These are phyloP conservation scores for Blastobotrys americana DNA, from an alignment of 805 yeast species.

Conservation along the genomic window DNA sequence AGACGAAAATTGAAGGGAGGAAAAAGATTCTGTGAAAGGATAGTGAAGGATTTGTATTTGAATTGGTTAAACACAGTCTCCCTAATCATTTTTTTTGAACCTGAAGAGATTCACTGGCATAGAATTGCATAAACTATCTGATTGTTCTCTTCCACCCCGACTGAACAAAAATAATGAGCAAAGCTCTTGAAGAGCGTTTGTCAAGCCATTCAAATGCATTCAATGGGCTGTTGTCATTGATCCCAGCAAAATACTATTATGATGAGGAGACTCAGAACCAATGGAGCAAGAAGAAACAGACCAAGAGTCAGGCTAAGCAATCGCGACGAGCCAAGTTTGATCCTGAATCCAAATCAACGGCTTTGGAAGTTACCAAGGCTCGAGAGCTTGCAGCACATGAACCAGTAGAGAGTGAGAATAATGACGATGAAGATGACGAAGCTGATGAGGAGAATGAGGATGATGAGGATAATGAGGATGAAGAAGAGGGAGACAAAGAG, in stretches of 20 bases:
- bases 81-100: too few species aligned
- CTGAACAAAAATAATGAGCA: constrained; percentile 20
- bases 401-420: constrained; percentile 26
- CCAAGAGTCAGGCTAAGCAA: constrained; percentile 52
- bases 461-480: constrained; percentile 8
- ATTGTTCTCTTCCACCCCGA: too few species aligned
- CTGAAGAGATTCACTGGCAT: background rate
- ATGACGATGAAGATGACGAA: constrained; percentile 21
- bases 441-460: constrained; percentile 18
- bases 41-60: too few species aligned
- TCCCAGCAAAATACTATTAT: constrained; percentile 90
- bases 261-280: constrained; percentile 86
- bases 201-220: constrained; percentile 44
- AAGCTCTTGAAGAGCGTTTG: constrained; percentile 27
- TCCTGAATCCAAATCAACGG: constrained; percentile 40
- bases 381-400: constrained; percentile 29
- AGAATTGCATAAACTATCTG: constrained; percentile 1
- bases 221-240: constrained; percentile 79
- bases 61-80: too few species aligned
- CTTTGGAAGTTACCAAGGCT: constrained; percentile 28
- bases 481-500: constrained; percentile 12
- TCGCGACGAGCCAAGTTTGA: constrained; percentile 68
- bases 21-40: too few species aligned
- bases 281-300: constrained; percentile 79
- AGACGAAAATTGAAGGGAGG: too few species aligned